Evolutionary conservation across 2,329 filamentous ascomycete species (phyloP).

Genomic region (Tolypocladium tropicale): DNA sequence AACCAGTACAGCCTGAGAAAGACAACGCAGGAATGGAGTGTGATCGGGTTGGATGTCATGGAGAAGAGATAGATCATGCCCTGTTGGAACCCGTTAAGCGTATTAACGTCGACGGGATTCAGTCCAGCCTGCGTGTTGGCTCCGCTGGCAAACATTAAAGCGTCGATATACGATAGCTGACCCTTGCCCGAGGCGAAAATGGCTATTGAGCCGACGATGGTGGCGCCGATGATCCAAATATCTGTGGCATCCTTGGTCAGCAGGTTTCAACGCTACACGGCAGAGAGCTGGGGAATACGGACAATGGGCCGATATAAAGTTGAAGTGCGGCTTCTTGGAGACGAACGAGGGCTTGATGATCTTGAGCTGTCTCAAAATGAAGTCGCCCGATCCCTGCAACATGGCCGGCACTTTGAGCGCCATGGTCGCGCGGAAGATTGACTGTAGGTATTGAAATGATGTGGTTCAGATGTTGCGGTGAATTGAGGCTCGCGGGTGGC

Average conservation of each 20-base stretch:
- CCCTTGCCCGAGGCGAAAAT: constrained; percentile 53
- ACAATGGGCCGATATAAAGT: constrained; percentile 78
- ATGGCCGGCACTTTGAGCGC: constrained; percentile 8
- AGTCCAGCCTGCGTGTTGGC: constrained; percentile 85
- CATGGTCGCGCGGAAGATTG: not conserved
- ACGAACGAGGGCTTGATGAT: constrained; percentile 46
- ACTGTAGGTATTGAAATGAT: not conserved
- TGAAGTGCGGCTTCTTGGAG: constrained; percentile 57
- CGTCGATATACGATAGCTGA: constrained; percentile 68
- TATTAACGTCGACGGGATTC: constrained; percentile 66
- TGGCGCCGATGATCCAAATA: constrained; percentile 67
- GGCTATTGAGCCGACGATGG: constrained; percentile 65
- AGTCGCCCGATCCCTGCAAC: constrained; percentile 22
- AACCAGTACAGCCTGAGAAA: constrained; percentile 96
- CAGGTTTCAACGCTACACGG: constrained; percentile 1
- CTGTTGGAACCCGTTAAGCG: constrained; percentile 62
- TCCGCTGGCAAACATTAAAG: constrained; percentile 79
- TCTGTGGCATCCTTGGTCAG: constrained; percentile 37
- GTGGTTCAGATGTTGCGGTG: not conserved
- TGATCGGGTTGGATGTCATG: constrained; percentile 72
- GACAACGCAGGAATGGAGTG: constrained; percentile 77
- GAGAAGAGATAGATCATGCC: constrained; percentile 60
- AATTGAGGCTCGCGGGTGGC: not conserved
- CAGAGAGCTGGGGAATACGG: constrained; percentile 21
- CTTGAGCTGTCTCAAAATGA: constrained; percentile 31